Base-by-base conservation (phyloP, 805 yeast species). In the Starmerella apis region DNA sequence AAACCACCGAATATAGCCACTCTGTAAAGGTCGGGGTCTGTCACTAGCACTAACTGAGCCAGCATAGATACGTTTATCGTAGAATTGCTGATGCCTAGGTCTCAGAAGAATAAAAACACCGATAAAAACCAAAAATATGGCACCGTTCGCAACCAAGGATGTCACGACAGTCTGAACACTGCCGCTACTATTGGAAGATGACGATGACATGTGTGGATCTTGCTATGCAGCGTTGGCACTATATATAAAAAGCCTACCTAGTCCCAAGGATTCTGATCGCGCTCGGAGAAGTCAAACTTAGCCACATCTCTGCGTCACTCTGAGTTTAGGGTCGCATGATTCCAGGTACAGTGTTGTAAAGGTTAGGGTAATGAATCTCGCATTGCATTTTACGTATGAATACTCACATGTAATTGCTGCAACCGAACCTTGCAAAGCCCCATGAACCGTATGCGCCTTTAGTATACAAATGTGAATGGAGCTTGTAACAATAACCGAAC, bases 1-100 rank as follows among this genome's bases (percentile, higher is more conserved):
- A 10, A 87, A 50, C 97, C 96, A 88, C 28, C 74, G 69, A 62
- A 80, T 66, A 2, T 81, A 72, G 31, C 87, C 92, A 19, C 65
- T 65, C 1, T 88, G 82, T 41, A 87, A 69, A 1, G 92, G 86
- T 27, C 77, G 80, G 0, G 96, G 94, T 54, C 75, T 58, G 32
- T 59, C 61, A 33, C 49, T 39, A 7, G 57, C 61, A 33, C 70
- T 67, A 42, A 76, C 80, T 41, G 84, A 66, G 53, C 79, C 78
- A 48, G 71, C 77, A 7, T 79, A 72, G 0, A 88, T 74, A 59
- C 87, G 85, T 19, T 96, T 95, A 56, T 85, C 82, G 65, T 90
- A 90, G 42, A 87, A 82, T 56, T 94, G 72, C 61, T 75, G 76
- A 65, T 81, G 76, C 56, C 69, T 75, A 43, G 81, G 73, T 52